Percentiles rank a stretch among this genome's conserved stretches.
phyloP scores from a whole-genome alignment of 164 flowering plant species.

The Cinnamomum micranthum region DNA sequence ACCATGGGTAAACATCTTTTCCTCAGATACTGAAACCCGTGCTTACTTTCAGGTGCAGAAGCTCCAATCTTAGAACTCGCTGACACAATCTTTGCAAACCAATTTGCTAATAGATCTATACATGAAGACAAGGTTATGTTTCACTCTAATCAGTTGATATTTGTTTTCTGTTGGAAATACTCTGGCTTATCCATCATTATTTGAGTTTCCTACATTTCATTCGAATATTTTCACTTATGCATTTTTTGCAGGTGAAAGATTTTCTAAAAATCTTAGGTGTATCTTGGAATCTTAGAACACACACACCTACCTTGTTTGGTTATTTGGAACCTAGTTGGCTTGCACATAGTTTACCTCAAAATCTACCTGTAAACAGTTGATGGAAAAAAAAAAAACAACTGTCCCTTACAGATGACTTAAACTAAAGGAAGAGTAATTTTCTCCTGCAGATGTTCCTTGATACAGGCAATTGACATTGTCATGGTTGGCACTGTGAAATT shows the following conservation, averaged over 20 bases:
- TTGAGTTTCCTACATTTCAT: neutral
- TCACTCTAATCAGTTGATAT: neutral
- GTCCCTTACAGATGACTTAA: too few species aligned
- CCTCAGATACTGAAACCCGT: neutral
- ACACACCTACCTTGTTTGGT: neutral
- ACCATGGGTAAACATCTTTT: too few species aligned
- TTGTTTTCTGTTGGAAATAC: neutral
- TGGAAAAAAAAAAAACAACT: too few species aligned
- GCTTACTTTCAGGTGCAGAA: slow-evolving; percentile 55
- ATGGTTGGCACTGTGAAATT: too few species aligned
- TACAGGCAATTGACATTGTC: too few species aligned
- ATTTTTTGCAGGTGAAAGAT: neutral
- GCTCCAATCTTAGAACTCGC: slow-evolving; percentile 68
- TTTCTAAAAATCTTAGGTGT: neutral
- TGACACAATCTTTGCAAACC: slow-evolving; percentile 52
- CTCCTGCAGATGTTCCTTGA: too few species aligned
- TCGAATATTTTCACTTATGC: too few species aligned
- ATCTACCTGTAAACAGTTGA: too few species aligned
- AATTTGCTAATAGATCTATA: slow-evolving; percentile 20
- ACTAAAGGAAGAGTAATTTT: too few species aligned
- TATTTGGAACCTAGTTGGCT: neutral
- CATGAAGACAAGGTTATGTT: slow-evolving; percentile 33
- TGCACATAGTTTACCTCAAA: too few species aligned
- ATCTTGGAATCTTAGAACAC: neutral
- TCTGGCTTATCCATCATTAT: neutral